Base-by-base conservation (phyloP, 2,329 filamentous ascomycete species). In the Fonsecaea nubica region DNA sequence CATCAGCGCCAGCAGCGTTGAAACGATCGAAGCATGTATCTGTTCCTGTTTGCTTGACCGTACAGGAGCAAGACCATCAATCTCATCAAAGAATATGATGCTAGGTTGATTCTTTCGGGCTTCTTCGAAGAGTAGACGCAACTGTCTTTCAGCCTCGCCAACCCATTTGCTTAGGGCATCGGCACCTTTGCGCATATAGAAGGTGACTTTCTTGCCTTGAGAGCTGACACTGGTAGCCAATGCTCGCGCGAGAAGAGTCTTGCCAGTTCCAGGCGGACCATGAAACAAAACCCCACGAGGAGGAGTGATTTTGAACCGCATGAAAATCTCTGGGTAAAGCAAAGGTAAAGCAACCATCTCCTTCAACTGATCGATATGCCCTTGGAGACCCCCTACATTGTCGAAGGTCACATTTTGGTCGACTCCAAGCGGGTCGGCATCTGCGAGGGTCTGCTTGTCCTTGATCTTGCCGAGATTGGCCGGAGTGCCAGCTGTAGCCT, bases 71-170 rank as follows among this genome's bases (percentile, higher is more conserved):
- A 99, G 84, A 63, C 95, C 95, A 80, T 99, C 95, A 72, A 99
- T 99, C 78, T 99, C 95, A 77, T 99, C 95, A 73, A 99, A 98
- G 82, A 99, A 99, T 77, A 99, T 99, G 79, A 99, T 99, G 77
- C 94, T 98, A 0, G 95, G 95, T 75, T 99, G 95, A 1, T 91
- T 98, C 77, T 93, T 95, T 68, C 94, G 87, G 15, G 95, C 95
- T 79, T 99, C 95, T 74, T 98, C 95, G 71, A 99, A 99, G 4
- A 99, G 85, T 64, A 98, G 82, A 54, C 95, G 89, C 62, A 99
- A 86, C 77, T 99, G 95, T 79, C 94, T 90, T 80, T 99, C 95
- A 9, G 96, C 95, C 79, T 99, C 95, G 76, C 95, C 95, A 60
- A 99, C 95, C 95, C 95, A 99, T 80, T 99, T 99, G 79, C 93